Conservation (phyloP, 2,329 filamentous ascomycete species). For the Epichloe hybrida region DNA sequence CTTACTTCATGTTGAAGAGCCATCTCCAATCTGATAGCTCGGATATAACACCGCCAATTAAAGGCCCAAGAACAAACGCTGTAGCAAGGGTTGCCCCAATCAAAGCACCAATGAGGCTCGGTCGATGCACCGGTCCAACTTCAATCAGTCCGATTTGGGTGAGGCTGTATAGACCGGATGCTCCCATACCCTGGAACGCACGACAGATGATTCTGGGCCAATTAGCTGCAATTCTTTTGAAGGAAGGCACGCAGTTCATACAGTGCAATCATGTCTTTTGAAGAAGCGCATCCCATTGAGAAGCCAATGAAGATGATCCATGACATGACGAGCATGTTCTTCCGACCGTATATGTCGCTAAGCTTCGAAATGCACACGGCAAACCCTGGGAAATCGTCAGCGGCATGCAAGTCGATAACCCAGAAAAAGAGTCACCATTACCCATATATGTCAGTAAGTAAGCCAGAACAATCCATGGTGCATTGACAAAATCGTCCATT, state of each 20-base stretch:
- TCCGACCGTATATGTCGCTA: conserved; percentile 45
- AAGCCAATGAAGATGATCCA: conserved; percentile 43
- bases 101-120: conserved; percentile 39
- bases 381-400: conserved; percentile 27
- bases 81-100: conserved; percentile 42
- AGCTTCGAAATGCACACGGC: conserved; percentile 44
- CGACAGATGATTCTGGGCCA: conserved; percentile 39
- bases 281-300: conserved; percentile 38
- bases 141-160: conserved; percentile 44
- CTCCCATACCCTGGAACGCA: conserved; percentile 46
- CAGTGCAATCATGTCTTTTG: conserved; percentile 37
- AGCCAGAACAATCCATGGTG: conserved; percentile 41
- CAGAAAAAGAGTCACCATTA: conserved; percentile 9
- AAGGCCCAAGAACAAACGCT: conserved; percentile 44
- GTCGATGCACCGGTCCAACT: conserved; percentile 37
- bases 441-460: conserved; percentile 46
- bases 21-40: conserved; percentile 42
- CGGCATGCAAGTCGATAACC: not conserved
- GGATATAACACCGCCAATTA: conserved; percentile 43
- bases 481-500: conserved; percentile 35
- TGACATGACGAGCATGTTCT: conserved; percentile 33
- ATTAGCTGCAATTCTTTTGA: conserved; percentile 9
- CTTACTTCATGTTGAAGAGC: conserved; percentile 50
- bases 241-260: conserved; percentile 17
- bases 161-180: conserved; percentile 47